These are phyloP conservation scores for Artemisia annua DNA, from an alignment of 129 eudicot genomes.

Conservation along the genomic window DNA sequence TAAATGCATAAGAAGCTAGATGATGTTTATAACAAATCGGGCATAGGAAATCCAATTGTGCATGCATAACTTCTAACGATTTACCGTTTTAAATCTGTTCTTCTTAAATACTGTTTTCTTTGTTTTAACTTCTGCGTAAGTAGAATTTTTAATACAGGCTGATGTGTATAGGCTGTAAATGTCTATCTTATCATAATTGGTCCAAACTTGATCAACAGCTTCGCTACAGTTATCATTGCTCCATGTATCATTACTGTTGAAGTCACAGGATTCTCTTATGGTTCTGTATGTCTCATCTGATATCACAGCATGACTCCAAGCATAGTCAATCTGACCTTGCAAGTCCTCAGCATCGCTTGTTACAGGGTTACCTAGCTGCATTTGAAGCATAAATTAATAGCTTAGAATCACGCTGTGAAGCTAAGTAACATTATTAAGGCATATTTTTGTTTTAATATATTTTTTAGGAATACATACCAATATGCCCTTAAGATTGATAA, in stretches of 20 bases:
- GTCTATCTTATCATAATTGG: slow-evolving; percentile 70
- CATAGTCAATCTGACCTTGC: too few species aligned
- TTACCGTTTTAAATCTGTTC: slow-evolving; percentile 18
- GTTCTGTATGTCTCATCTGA: too few species aligned
- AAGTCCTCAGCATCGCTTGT: too few species aligned
- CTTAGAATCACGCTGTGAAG: too few species aligned
- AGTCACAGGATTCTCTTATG: too few species aligned
- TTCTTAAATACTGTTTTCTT: slow-evolving; percentile 8
- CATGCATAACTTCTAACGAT: background rate
- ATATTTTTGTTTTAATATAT: too few species aligned
- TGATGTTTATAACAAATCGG: background rate
- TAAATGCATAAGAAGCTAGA: background rate
- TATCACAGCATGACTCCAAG: too few species aligned
- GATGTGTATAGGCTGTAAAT: slow-evolving; percentile 86
- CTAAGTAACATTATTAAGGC: too few species aligned
- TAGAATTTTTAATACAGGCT: slow-evolving; percentile 47
- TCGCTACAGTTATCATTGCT: background rate
- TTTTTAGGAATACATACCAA: too few species aligned
- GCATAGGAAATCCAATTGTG: background rate
- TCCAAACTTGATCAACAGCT: slow-evolving; percentile 56
- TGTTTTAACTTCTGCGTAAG: slow-evolving; percentile 35
- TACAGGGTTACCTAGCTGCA: too few species aligned
- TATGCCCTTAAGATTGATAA: slow-evolving; percentile 22
- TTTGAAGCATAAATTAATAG: too few species aligned
- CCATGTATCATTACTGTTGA: too few species aligned